Evolutionary conservation across 805 yeast species (phyloP).

Genomic region (Hanseniaspora singularis): DNA sequence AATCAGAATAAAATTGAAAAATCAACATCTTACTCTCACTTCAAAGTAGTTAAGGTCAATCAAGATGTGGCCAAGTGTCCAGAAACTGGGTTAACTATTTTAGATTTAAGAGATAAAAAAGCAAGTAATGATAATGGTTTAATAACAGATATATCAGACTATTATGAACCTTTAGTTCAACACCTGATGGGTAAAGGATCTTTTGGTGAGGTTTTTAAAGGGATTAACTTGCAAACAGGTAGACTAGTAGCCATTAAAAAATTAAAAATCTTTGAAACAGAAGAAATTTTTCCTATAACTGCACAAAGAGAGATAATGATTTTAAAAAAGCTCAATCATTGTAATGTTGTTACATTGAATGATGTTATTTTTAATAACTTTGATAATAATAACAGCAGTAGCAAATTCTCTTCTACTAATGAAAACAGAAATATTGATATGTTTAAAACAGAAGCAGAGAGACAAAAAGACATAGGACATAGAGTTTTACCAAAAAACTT

Average conservation of each 20-base stretch:
- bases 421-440: slow-evolving; percentile 10
- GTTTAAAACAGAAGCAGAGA: slow-evolving; percentile 14
- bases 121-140: slow-evolving; percentile 3
- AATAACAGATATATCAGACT: slow-evolving; percentile 1
- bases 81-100: neutral
- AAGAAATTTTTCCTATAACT: slow-evolving; percentile 73
- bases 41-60: slow-evolving; percentile 10
- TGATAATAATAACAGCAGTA: slow-evolving; percentile 17
- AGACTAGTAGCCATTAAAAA: slow-evolving; percentile 79
- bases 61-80: slow-evolving; percentile 3
- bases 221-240: slow-evolving; percentile 37
- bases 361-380: slow-evolving; percentile 60
- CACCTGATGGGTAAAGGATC: slow-evolving; percentile 69
- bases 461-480: slow-evolving; percentile 5
- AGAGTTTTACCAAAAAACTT: slow-evolving; percentile 25
- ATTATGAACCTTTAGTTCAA: slow-evolving; percentile 12
- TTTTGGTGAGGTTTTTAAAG: slow-evolving; percentile 80
- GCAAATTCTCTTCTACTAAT: neutral
- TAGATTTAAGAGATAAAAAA: slow-evolving; percentile 2
- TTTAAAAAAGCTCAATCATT: slow-evolving; percentile 55
- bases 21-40: slow-evolving; percentile 4
- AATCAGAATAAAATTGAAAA: neutral
- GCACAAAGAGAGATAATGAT: slow-evolving; percentile 86
- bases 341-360: slow-evolving; percentile 60
- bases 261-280: slow-evolving; percentile 42